A percentile compares a stretch with the other conserved stretches of the same genome.
Conservation (phyloP, 2,329 filamentous ascomycete genomes). For the Alternaria postmessia region DNA sequence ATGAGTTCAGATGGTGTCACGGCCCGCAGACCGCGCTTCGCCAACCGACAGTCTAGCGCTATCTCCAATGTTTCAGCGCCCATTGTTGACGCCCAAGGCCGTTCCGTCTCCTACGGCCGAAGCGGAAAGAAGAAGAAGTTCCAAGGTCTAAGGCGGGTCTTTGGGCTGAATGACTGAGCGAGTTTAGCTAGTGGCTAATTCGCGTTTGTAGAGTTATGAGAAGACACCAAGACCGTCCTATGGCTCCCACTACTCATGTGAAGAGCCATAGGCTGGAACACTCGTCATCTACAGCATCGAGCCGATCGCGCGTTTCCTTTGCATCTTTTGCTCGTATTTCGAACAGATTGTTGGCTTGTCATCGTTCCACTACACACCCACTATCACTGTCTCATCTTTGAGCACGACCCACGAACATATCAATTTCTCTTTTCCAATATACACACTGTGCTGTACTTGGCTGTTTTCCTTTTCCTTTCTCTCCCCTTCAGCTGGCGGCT, state of each 20-base stretch:
- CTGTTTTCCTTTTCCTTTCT: not conserved
- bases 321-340: constrained; percentile 8
- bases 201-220: constrained; percentile 10
- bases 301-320: constrained; percentile 7
- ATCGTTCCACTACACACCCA: constrained; percentile 5
- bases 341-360: constrained; percentile 14
- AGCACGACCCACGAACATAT: not conserved
- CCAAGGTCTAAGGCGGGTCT: constrained; percentile 69
- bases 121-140: constrained; percentile 71
- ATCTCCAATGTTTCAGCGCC: constrained; percentile 36
- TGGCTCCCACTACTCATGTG: not conserved
- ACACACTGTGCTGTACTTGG: not conserved
- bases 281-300: constrained; percentile 9
- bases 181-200: constrained; percentile 23
- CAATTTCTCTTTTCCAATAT: not conserved
- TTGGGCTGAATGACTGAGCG: constrained; percentile 64
- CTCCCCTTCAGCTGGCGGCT: not conserved
- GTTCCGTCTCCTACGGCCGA: constrained; percentile 37
- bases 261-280: constrained; percentile 9
- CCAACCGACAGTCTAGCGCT: constrained; percentile 33
- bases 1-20: constrained; percentile 43
- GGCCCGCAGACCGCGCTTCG: constrained; percentile 30
- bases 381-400: not conserved
- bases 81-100: constrained; percentile 25
- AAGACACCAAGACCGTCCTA: not conserved